phyloP scores from a whole-genome alignment of 306 rosid species.

The Cicer cuneatum region DNA sequence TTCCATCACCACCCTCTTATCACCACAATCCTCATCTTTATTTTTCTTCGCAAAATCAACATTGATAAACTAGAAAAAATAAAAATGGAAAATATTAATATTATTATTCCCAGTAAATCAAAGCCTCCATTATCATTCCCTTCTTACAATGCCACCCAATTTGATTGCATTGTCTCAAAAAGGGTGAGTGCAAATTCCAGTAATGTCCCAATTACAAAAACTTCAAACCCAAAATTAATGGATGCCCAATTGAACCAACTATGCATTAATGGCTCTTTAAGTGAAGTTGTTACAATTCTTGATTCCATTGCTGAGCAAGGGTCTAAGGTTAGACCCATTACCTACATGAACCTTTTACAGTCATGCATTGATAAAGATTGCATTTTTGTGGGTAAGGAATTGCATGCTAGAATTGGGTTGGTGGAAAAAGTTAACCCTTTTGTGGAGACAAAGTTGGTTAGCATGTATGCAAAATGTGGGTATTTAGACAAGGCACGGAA shows the following conservation, averaged over 20 bases:
- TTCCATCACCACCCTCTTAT: background rate
- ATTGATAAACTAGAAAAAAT: background rate
- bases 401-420: slow-evolving; percentile 66
- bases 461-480: slow-evolving; percentile 93
- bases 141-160: slow-evolving; percentile 42
- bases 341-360: slow-evolving; percentile 70
- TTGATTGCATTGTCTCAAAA: slow-evolving; percentile 50
- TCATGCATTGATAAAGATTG: slow-evolving; percentile 72
- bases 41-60: background rate
- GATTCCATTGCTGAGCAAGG: slow-evolving; percentile 71
- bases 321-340: slow-evolving; percentile 57
- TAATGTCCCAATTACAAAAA: slow-evolving; percentile 46
- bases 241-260: slow-evolving; percentile 62
- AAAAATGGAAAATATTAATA: slow-evolving; percentile 57
- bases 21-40: background rate
- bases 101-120: slow-evolving; percentile 55
- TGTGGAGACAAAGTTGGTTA: slow-evolving; percentile 81
- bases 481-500: slow-evolving; percentile 71
- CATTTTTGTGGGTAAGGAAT: slow-evolving; percentile 72
- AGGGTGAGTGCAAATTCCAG: slow-evolving; percentile 44
- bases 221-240: slow-evolving; percentile 37
- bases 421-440: slow-evolving; percentile 62
- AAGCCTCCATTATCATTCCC: slow-evolving; percentile 50
- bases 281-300: slow-evolving; percentile 65
- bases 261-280: slow-evolving; percentile 61